phyloP scores from a whole-genome alignment of 805 yeast genomes.

The Saturnispora saitoi region DNA sequence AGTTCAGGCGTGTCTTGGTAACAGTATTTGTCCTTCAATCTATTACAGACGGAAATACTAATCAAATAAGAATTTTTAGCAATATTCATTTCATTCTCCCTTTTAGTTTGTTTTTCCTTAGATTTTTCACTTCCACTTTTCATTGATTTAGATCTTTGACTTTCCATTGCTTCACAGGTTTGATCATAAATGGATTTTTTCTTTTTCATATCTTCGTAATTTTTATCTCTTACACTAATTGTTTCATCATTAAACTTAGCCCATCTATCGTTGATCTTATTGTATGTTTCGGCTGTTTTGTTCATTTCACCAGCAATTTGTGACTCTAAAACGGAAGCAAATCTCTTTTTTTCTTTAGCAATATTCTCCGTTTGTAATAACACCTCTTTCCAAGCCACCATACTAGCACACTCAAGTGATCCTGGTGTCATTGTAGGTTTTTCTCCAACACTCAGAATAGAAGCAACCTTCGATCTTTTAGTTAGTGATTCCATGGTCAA shows the following conservation, averaged over 20 bases:
- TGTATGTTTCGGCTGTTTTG: slow-evolving; percentile 45
- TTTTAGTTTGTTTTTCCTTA: slow-evolving; percentile 47
- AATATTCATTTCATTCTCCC: slow-evolving; percentile 73
- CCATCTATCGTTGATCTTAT: slow-evolving; percentile 46
- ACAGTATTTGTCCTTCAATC: slow-evolving; percentile 85
- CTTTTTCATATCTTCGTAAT: slow-evolving; percentile 50
- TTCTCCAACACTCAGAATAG: slow-evolving; percentile 79
- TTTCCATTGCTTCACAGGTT: slow-evolving; percentile 72
- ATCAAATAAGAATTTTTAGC: slow-evolving; percentile 81
- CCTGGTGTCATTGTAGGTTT: slow-evolving; percentile 91
- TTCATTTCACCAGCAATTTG: slow-evolving; percentile 56
- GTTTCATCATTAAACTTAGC: slow-evolving; percentile 53
- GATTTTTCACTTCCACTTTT: slow-evolving; percentile 42
- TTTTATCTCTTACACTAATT: slow-evolving; percentile 35
- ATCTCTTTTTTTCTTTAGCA: slow-evolving; percentile 53
- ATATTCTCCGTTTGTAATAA: slow-evolving; percentile 74
- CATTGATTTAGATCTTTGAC: slow-evolving; percentile 65
- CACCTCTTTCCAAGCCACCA: slow-evolving; percentile 87
- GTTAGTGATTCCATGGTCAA: slow-evolving; percentile 63
- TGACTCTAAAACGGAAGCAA: slow-evolving; percentile 50
- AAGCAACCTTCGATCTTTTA: slow-evolving; percentile 62
- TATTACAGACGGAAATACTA: slow-evolving; percentile 73
- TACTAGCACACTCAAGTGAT: slow-evolving; percentile 76
- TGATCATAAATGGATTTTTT: slow-evolving; percentile 74
- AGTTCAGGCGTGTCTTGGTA: slow-evolving; percentile 91